A percentile compares a stretch with the other conserved stretches of the same genome.
phyloP scores from a whole-genome alignment of 129 eudicot species.

The Smallanthus sonchifolius region DNA sequence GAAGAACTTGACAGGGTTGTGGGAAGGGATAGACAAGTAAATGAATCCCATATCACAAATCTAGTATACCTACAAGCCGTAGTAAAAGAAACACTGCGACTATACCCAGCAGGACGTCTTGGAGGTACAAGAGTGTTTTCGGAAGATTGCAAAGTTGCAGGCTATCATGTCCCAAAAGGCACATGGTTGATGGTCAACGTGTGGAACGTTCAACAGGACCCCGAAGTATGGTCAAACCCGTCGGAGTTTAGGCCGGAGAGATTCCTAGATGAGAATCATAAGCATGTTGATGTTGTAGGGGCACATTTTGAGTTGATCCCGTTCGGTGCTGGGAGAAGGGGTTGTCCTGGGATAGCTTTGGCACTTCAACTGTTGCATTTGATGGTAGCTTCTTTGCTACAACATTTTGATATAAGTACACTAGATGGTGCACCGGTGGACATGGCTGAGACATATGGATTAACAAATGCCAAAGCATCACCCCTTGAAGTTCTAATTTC shows the following conservation, averaged over 20 bases:
- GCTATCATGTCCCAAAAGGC: constrained; percentile 30
- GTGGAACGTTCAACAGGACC: constrained; percentile 28
- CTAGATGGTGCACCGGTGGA: constrained; percentile 20
- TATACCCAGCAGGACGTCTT: constrained; percentile 27
- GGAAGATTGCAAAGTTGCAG: constrained; percentile 26
- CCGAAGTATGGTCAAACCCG: constrained; percentile 25
- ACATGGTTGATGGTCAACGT: constrained; percentile 23
- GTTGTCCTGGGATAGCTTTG: constrained; percentile 26
- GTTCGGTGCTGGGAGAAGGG: constrained; percentile 30
- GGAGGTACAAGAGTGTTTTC: constrained; percentile 15
- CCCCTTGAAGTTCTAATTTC: constrained; percentile 31
- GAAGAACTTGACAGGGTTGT: constrained; percentile 19
- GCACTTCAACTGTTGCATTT: constrained; percentile 21
- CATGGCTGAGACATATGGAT: constrained; percentile 22
- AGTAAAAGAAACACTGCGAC: constrained; percentile 27
- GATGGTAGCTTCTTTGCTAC: constrained; percentile 23
- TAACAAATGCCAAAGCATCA: constrained; percentile 25
- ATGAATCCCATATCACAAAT: constrained; percentile 22
- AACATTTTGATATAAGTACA: constrained; percentile 23
- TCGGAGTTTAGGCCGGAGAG: constrained; percentile 30
- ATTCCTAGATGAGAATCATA: constrained; percentile 3
- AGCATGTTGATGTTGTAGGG: constrained; percentile 27
- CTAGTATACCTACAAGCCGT: constrained; percentile 26
- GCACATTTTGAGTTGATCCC: constrained; percentile 32
- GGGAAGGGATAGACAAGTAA: constrained; percentile 23